phyloP scores from a whole-genome alignment of 2,329 filamentous ascomycete genomes.

The Hymenotorrendiella dingleyae region DNA sequence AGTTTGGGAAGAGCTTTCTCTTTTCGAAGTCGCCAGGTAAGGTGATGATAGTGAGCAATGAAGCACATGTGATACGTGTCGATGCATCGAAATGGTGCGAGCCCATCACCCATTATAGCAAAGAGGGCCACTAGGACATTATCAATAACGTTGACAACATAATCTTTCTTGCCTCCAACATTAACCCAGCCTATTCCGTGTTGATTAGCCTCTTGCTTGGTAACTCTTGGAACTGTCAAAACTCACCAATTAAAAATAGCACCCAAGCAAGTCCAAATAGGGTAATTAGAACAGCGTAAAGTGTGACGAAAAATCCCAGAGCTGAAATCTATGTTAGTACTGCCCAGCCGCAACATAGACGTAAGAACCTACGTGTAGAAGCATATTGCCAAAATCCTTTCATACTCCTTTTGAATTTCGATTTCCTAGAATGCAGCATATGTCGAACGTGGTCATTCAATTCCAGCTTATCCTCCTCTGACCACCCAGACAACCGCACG shows the following conservation, averaged over 20 bases:
- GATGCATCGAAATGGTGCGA: conserved; percentile 68
- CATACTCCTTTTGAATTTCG: conserved; percentile 72
- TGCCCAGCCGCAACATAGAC: too few species aligned
- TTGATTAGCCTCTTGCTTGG: not conserved
- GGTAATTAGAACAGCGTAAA: conserved; percentile 79
- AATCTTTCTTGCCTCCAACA: conserved; percentile 65
- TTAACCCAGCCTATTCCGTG: conserved; percentile 61
- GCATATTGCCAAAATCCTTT: conserved; percentile 79
- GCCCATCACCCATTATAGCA: conserved; percentile 62
- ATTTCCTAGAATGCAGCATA: conserved; percentile 76
- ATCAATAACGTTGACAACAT: conserved; percentile 64
- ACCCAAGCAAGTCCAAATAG: conserved; percentile 85
- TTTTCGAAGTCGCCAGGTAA: conserved; percentile 54
- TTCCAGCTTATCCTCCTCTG: conserved; percentile 63
- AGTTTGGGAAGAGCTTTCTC: conserved; percentile 51
- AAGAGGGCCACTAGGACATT: conserved; percentile 66
- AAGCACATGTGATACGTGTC: conserved; percentile 77
- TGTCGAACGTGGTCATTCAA: conserved; percentile 81
- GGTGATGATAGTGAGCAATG: conserved; percentile 58
- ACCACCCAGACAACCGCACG: conserved; percentile 68
- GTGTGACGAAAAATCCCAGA: conserved; percentile 74
- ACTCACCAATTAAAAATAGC: conserved; percentile 71
- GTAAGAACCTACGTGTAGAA: conserved; percentile 56
- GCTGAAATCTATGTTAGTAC: conserved; percentile 36
- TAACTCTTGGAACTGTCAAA: not conserved